Percentiles rank a stretch among this genome's conserved stretches.
Evolutionary conservation across 345 rosid genomes (phyloP).

Genomic region (Eucalyptus tenuipes): DNA sequence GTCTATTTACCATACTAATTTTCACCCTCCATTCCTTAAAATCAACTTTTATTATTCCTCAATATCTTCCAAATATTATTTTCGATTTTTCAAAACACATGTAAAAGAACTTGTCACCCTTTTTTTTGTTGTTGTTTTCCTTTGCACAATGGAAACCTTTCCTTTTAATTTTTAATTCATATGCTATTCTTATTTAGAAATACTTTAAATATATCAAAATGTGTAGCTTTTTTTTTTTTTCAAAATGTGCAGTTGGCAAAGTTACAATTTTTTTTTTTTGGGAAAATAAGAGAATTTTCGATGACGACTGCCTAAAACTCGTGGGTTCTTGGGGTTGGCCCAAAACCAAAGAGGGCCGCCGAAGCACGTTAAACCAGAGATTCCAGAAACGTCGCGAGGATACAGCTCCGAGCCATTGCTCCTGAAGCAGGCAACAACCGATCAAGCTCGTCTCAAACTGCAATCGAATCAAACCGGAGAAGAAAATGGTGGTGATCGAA

Average conservation of each 20-base stretch:
- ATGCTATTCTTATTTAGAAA: background rate
- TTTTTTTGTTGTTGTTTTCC: background rate
- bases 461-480: background rate
- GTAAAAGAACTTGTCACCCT: background rate
- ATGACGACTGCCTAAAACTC: background rate
- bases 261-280: background rate
- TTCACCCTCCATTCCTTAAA: background rate
- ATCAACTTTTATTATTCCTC: background rate
- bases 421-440: background rate
- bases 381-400: background rate
- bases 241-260: background rate
- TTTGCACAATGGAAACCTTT: background rate
- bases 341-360: background rate
- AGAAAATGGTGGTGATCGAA: slow-evolving; percentile 37
- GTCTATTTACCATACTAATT: background rate
- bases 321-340: background rate
- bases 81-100: background rate
- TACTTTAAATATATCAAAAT: background rate
- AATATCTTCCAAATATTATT: background rate
- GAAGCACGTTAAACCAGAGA: background rate
- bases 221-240: background rate
- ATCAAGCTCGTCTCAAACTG: background rate
- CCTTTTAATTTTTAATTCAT: background rate
- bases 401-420: background rate
- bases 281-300: background rate